phyloP scores from a whole-genome alignment of 176 grass and related monocot species.

The Alloteropsis semialata region DNA sequence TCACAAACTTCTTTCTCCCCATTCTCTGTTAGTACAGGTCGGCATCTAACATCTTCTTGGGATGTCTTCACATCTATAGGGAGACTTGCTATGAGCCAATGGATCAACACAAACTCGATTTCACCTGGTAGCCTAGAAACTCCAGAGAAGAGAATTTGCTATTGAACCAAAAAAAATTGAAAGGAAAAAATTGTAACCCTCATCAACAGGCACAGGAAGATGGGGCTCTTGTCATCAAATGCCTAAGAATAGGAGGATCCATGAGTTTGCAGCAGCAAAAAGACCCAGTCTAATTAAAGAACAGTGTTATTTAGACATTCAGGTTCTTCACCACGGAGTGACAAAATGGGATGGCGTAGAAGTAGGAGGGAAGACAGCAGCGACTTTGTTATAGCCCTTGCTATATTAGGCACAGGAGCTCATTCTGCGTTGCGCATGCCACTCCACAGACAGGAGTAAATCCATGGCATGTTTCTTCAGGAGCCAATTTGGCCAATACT shows the following conservation, averaged over 20 bases:
- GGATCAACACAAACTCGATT: background rate
- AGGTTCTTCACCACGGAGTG: background rate
- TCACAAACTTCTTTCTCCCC: background rate
- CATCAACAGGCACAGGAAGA: background rate
- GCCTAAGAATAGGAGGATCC: slow-evolving; percentile 18
- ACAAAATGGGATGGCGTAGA: background rate
- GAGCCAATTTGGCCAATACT: background rate
- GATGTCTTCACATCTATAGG: background rate
- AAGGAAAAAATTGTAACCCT: background rate
- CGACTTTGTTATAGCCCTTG: background rate
- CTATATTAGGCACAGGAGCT: background rate
- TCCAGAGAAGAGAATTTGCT: background rate
- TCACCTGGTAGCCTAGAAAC: background rate
- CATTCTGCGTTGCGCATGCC: background rate
- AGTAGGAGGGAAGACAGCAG: background rate
- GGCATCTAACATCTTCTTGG: slow-evolving; percentile 9
- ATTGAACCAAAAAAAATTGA: background rate
- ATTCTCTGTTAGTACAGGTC: slow-evolving; percentile 18
- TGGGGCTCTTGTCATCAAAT: background rate
- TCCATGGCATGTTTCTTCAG: background rate
- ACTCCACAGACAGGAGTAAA: background rate
- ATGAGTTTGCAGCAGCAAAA: background rate
- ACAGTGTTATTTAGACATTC: slow-evolving; percentile 15
- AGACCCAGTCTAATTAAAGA: slow-evolving; percentile 11
- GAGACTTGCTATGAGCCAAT: background rate